Evolutionary conservation across 2,329 filamentous ascomycete genomes (phyloP).

Genomic region (Amauroascus niger): DNA sequence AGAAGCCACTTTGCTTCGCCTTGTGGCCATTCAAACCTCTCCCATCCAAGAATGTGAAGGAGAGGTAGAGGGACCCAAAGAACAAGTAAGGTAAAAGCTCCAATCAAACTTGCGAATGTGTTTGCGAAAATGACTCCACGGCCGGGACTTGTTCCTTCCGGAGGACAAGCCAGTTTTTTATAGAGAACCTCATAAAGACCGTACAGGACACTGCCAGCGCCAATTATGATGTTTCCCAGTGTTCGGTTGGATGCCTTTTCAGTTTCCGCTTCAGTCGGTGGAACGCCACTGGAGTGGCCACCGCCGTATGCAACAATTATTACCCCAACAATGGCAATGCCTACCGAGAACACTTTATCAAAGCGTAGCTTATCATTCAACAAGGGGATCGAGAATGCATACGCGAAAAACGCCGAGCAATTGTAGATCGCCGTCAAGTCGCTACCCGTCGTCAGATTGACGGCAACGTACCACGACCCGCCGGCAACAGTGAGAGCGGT

Average conservation of each 20-base stretch:
- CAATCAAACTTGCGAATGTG: slow-evolving; percentile 79
- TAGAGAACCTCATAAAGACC: slow-evolving; percentile 96
- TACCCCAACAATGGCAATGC: slow-evolving; percentile 78
- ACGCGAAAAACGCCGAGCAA: slow-evolving; percentile 97
- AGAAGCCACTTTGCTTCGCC: slow-evolving; percentile 73
- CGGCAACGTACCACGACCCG: slow-evolving; percentile 89
- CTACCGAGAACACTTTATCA: slow-evolving; percentile 79
- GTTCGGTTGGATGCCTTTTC: slow-evolving; percentile 58
- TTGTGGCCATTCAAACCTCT: slow-evolving; percentile 71
- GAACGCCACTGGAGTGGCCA: slow-evolving; percentile 43
- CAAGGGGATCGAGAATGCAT: slow-evolving; percentile 87
- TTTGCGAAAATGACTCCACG: slow-evolving; percentile 96
- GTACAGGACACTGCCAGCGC: slow-evolving; percentile 80
- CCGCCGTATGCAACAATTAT: slow-evolving; percentile 94
- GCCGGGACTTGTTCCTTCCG: slow-evolving; percentile 72
- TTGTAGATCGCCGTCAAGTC: slow-evolving; percentile 98
- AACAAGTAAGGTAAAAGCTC: slow-evolving; percentile 71
- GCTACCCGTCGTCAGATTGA: slow-evolving; percentile 82
- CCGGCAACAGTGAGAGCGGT: slow-evolving; percentile 80
- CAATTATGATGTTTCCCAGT: slow-evolving; percentile 84
- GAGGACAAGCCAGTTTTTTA: slow-evolving; percentile 85
- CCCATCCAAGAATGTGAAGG: slow-evolving; percentile 66
- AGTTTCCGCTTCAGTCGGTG: slow-evolving; percentile 21
- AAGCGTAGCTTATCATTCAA: slow-evolving; percentile 72
- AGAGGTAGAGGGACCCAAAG: slow-evolving; percentile 88